Evolutionary conservation across 768 basidiomycete genomes (phyloP).

Genomic region (Rhodosporidiobolus sp.): DNA sequence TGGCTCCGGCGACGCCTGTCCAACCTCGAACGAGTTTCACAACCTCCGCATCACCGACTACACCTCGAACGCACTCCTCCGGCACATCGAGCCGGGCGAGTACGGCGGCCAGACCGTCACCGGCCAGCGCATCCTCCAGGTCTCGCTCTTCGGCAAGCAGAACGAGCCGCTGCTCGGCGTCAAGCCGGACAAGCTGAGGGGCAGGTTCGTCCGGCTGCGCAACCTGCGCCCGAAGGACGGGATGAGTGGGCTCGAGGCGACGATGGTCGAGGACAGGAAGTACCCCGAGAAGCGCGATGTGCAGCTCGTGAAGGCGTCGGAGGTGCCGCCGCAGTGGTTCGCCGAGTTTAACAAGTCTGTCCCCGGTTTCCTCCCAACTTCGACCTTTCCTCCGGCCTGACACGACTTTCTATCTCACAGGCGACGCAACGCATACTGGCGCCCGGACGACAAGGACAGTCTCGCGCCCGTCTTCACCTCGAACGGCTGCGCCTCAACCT

Average conservation of each 20-base stretch:
- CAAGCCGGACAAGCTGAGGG: not conserved
- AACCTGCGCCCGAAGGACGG: conserved; percentile 18
- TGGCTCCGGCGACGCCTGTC: not conserved
- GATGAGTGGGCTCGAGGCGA: conserved; percentile 11
- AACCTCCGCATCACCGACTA: conserved; percentile 32
- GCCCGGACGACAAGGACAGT: too few relatives aligned
- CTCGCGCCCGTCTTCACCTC: not conserved
- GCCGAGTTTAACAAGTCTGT: conserved; percentile 5
- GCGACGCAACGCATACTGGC: conserved; percentile 1
- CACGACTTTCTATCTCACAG: not conserved
- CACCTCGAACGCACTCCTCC: conserved; percentile 7
- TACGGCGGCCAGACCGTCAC: not conserved
- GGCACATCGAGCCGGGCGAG: not conserved
- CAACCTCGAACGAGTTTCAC: not conserved
- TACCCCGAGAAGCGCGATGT: not conserved
- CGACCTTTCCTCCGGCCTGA: not conserved
- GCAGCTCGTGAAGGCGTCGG: not conserved
- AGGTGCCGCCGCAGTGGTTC: not conserved
- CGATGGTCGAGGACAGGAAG: conserved; percentile 14
- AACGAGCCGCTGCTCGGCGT: conserved; percentile 6
- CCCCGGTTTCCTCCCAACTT: not conserved
- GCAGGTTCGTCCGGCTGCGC: conserved; percentile 3
- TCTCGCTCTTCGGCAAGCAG: conserved; percentile 27
- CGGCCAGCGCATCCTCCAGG: conserved; percentile 13
- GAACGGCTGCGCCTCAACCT: too few relatives aligned